Percentiles rank a stretch among this genome's conserved stretches.
These are phyloP conservation scores for Penicillium roqueforti DNA, from an alignment of 495 filamentous ascomycete genomes.

Conservation along the genomic window DNA sequence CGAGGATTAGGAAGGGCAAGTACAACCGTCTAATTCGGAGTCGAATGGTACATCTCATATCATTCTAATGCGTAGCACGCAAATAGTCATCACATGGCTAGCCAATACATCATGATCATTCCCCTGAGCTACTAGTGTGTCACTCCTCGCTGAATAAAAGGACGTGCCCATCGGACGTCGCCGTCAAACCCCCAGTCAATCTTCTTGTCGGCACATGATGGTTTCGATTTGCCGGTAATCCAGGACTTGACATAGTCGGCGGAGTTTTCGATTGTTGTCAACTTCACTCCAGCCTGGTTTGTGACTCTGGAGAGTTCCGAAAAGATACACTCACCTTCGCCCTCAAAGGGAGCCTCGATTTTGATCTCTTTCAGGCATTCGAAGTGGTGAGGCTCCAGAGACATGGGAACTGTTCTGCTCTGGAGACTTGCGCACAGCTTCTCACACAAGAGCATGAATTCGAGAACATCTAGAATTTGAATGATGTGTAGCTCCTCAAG, in stretches of 20 bases:
- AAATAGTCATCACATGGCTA: no score
- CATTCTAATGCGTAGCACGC: no score
- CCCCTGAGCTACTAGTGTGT: no score
- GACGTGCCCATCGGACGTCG: not conserved
- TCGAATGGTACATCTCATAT: no score
- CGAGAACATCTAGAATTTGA: not conserved
- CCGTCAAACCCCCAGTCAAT: not conserved
- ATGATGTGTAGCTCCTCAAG: not conserved
- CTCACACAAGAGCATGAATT: not conserved
- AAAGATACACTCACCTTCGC: not conserved
- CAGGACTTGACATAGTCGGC: not conserved
- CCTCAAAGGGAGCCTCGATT: not conserved
- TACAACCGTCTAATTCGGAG: no score
- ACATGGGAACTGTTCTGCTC: not conserved
- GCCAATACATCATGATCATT: no score
- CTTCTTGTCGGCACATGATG: not conserved
- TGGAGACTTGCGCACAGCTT: not conserved
- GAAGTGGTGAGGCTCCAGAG: not conserved
- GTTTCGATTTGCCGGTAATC: not conserved
- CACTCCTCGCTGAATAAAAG: not conserved
- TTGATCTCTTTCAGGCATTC: not conserved
- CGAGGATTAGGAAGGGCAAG: no score
- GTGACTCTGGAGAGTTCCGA: not conserved
- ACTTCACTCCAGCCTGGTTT: not conserved
- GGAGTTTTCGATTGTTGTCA: not conserved